phyloP scores from a whole-genome alignment of 2,329 filamentous ascomycete genomes.

The Penicillium sp. region DNA sequence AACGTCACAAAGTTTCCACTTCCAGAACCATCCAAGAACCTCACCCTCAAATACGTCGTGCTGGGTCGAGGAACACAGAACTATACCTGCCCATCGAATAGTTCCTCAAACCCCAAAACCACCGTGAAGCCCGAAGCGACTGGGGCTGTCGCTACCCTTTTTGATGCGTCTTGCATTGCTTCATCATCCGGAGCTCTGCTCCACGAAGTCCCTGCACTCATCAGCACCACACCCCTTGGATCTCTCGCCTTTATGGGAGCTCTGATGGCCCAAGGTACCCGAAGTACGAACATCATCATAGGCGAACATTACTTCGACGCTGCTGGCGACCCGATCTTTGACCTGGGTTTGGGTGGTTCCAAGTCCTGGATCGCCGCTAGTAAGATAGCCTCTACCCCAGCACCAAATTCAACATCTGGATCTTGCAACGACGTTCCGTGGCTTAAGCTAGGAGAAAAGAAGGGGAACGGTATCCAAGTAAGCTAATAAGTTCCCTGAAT shows the following conservation, averaged over 20 bases:
- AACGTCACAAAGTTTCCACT: conserved; percentile 25
- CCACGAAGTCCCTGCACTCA: conserved; percentile 27
- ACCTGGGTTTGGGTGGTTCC: conserved; percentile 27
- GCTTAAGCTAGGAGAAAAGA: conserved; percentile 32
- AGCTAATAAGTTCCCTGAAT: not conserved
- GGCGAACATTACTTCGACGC: conserved; percentile 39
- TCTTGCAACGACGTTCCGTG: conserved; percentile 33
- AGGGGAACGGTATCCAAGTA: conserved; percentile 34
- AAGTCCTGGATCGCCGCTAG: conserved; percentile 28
- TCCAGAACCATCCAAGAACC: conserved; percentile 27
- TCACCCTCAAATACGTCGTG: conserved; percentile 46
- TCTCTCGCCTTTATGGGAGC: conserved; percentile 29
- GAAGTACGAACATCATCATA: conserved; percentile 29
- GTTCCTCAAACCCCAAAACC: conserved; percentile 12
- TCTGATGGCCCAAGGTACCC: conserved; percentile 18
- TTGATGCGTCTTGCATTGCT: conserved; percentile 45
- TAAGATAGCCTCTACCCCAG: conserved; percentile 30
- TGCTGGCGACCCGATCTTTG: conserved; percentile 32
- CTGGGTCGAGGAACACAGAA: conserved; percentile 53
- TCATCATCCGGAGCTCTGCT: conserved; percentile 27
- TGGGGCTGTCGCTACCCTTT: conserved; percentile 49
- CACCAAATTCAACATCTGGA: conserved; percentile 6
- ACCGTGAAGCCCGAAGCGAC: conserved; percentile 35
- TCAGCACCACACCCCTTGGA: conserved; percentile 25
- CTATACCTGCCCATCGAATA: conserved; percentile 45